These are phyloP conservation scores for Thelephora aurantiotincta DNA, from an alignment of 768 basidiomycete genomes.

Conservation along the genomic window DNA sequence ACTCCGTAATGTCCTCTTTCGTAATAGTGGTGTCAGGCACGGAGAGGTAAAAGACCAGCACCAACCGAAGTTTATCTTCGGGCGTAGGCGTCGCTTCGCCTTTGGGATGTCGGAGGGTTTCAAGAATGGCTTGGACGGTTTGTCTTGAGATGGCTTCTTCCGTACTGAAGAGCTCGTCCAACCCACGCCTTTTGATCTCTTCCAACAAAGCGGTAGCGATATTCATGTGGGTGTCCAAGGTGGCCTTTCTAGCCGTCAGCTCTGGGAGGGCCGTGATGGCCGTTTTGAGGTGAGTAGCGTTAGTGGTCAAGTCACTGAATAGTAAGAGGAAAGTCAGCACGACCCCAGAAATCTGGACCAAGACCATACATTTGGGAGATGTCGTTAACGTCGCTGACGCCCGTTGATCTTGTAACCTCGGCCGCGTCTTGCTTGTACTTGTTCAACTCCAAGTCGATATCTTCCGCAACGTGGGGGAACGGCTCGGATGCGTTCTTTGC, in stretches of 20 bases:
- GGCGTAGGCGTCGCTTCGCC: slow-evolving; percentile 52
- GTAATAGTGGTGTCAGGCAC: slow-evolving; percentile 65
- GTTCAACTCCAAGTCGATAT: slow-evolving; percentile 85
- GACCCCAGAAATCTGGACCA: background rate
- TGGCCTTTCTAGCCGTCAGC: slow-evolving; percentile 90
- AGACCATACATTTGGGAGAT: slow-evolving; percentile 78
- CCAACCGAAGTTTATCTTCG: slow-evolving; percentile 83
- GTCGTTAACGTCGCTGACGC: slow-evolving; percentile 91
- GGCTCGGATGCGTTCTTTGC: slow-evolving; percentile 89
- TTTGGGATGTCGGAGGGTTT: slow-evolving; percentile 67
- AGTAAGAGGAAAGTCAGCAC: background rate
- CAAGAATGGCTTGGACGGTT: slow-evolving; percentile 68
- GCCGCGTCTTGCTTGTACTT: slow-evolving; percentile 93
- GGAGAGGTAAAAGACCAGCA: slow-evolving; percentile 91
- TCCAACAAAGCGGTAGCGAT: slow-evolving; percentile 91
- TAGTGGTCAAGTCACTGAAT: slow-evolving; percentile 73
- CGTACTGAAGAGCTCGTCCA: slow-evolving; percentile 94
- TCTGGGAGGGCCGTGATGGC: slow-evolving; percentile 96
- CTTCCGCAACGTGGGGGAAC: slow-evolving; percentile 97
- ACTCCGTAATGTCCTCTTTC: slow-evolving; percentile 79
- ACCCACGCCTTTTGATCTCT: slow-evolving; percentile 86
- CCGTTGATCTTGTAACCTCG: slow-evolving; percentile 91
- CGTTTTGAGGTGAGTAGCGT: slow-evolving; percentile 89
- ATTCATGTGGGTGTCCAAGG: slow-evolving; percentile 98
- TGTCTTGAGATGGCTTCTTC: slow-evolving; percentile 88